Base-by-base conservation (phyloP, 2,329 filamentous ascomycete species). In the Colletotrichum sp. region DNA sequence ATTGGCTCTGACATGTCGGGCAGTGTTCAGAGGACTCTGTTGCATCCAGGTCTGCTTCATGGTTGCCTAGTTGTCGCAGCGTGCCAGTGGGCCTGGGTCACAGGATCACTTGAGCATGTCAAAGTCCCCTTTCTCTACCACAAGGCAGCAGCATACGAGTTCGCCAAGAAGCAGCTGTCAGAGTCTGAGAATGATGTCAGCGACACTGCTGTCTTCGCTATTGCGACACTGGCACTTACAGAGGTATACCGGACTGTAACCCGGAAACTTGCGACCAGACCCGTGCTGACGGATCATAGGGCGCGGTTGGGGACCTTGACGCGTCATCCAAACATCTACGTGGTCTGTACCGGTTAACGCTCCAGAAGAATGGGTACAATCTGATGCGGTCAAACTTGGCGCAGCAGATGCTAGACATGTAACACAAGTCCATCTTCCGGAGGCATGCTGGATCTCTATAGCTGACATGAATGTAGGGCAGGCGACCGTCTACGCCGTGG, bases 41-140 rank as follows among this genome's bases (percentile, higher is more conserved):
- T 84, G 59, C 84, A 86, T 70, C 84, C 84, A 3, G 85, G 85
- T 4, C 85, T 86, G 70, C 85, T 87, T 76, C 84, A 87, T 75
- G 85, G 84, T 75, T 85, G 85, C 29, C 77, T 87, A 62, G 82
- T 86, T 75, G 80, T 87, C 75, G 86, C 85, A 24, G 84, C 84
- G 29, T 83, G 85, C 66, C 85, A 87, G 66, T 86, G 84, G 84
- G 84, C 84, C 29, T 87, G 85, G 85, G 82, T 84, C 59, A 86
- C 83, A 4, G 85, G 85, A 34, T 85, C 85, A 66, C 82, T 85
- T 76, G 85, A 86, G 66, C 81, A 84, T 66, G 85, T 86, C 76
- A 83, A 84, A 76, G 80, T 86, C 27, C 84, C 85, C 13, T 86
- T 86, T 75, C 80, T 86, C 66, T 85, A 87, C 70, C 85, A 86